Conservation (phyloP, 805 yeast species). For the Lachancea mirantina region DNA sequence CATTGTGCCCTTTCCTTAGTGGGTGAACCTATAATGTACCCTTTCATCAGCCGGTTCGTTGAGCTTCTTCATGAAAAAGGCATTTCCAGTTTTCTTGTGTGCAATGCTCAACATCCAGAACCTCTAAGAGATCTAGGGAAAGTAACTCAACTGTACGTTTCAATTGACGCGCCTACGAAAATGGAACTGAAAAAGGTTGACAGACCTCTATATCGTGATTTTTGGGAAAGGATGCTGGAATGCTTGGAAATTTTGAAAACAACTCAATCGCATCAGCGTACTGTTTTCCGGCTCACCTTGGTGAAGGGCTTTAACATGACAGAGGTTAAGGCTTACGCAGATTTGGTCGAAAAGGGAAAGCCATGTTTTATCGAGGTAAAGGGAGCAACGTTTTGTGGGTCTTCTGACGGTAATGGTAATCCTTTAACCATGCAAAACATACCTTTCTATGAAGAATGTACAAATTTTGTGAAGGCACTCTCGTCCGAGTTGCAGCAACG, state of each 20-base stretch:
- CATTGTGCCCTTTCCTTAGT: conserved; percentile 91
- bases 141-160: conserved; percentile 86
- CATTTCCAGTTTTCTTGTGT: conserved; percentile 82
- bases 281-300: conserved; percentile 82
- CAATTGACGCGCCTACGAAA: conserved; percentile 90
- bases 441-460: conserved; percentile 89
- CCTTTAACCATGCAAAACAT: conserved; percentile 93
- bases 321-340: conserved; percentile 76
- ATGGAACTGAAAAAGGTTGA: conserved; percentile 74
- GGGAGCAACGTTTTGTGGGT: conserved; percentile 94
- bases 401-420: conserved; percentile 74
- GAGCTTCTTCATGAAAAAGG: conserved; percentile 70
- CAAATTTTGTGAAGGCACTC: conserved; percentile 59
- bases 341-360: conserved; percentile 68
- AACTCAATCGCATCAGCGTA: conserved; percentile 71
- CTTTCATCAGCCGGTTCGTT: conserved; percentile 80
- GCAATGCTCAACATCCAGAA: conserved; percentile 95
- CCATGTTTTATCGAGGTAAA: conserved; percentile 89
- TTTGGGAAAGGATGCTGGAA: conserved; percentile 79
- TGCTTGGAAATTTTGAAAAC: conserved; percentile 77
- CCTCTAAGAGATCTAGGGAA: conserved; percentile 59
- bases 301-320: conserved; percentile 90
- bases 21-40: conserved; percentile 93
- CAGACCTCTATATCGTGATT: conserved; percentile 82
- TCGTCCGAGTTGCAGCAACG: conserved; percentile 54